Conservation (phyloP, 805 yeast genomes). For the Wickerhamomyces hampshirensis region DNA sequence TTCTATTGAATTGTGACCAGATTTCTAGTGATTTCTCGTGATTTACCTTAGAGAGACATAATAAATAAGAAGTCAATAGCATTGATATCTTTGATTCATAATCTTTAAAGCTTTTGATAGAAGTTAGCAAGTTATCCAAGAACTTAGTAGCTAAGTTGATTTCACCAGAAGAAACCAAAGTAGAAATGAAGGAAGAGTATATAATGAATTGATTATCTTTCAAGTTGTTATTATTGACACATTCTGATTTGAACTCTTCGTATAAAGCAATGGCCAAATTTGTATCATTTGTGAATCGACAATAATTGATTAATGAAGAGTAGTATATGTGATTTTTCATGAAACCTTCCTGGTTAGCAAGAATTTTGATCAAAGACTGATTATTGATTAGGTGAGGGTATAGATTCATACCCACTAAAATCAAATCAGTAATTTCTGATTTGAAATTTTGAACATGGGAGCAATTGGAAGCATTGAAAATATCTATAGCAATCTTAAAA, state of each 20-base stretch:
- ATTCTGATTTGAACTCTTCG: constrained; percentile 30
- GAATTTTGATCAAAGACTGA: constrained; percentile 27
- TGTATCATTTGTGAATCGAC: constrained; percentile 34
- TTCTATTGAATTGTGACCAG: constrained; percentile 31
- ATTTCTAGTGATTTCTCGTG: constrained; percentile 30
- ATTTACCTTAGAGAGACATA: constrained; percentile 32
- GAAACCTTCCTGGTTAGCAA: constrained; percentile 23
- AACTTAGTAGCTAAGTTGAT: constrained; percentile 47
- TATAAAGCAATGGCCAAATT: constrained; percentile 35
- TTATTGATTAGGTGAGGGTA: constrained; percentile 33
- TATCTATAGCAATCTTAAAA: constrained; percentile 46
- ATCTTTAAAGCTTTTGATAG: constrained; percentile 34
- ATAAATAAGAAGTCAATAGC: constrained; percentile 40
- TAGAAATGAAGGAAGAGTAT: constrained; percentile 47
- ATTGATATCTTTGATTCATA: constrained; percentile 31
- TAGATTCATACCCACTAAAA: constrained; percentile 40
- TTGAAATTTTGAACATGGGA: constrained; percentile 41
- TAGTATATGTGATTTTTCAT: constrained; percentile 31
- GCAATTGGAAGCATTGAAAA: constrained; percentile 34
- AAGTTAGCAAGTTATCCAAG: constrained; percentile 48
- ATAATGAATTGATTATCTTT: constrained; percentile 39
- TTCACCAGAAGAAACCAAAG: constrained; percentile 48
- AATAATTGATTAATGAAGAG: constrained; percentile 34
- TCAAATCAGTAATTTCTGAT: constrained; percentile 39
- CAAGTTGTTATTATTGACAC: constrained; percentile 15